A percentile compares a stretch with the other conserved stretches of the same genome.
Evolutionary conservation across 371 early-diverging fungal species (phyloP).

Genomic region (Apophysomyces ossiformis): DNA sequence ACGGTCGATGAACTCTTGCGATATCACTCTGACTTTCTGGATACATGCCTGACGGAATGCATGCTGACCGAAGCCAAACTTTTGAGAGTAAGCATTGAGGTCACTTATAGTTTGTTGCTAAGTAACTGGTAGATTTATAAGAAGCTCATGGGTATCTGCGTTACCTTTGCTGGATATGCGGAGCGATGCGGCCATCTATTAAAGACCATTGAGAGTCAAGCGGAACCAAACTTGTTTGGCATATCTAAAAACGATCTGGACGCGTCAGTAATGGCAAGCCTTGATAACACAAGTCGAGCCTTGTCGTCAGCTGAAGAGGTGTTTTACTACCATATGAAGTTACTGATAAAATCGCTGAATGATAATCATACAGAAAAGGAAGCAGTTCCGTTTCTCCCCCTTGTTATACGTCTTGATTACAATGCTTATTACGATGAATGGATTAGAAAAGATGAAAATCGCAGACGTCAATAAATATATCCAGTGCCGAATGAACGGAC

Average conservation of each 20-base stretch:
- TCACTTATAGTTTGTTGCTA: too few relatives aligned
- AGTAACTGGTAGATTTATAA: slow-evolving; percentile 61
- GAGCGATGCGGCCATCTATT: slow-evolving; percentile 51
- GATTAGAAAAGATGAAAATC: neutral
- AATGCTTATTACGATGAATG: slow-evolving; percentile 56
- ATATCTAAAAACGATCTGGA: slow-evolving; percentile 39
- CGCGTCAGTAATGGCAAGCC: slow-evolving; percentile 13
- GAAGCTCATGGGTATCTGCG: slow-evolving; percentile 70
- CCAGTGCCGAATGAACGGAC: too few relatives aligned
- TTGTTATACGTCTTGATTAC: slow-evolving; percentile 81
- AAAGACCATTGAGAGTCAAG: slow-evolving; percentile 46
- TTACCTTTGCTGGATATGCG: slow-evolving; percentile 66
- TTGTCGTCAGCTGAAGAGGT: slow-evolving; percentile 63
- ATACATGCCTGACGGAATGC: slow-evolving; percentile 88
- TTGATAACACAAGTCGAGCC: slow-evolving; percentile 39
- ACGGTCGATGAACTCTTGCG: slow-evolving; percentile 89
- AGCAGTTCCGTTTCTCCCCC: slow-evolving; percentile 71
- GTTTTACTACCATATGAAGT: slow-evolving; percentile 70
- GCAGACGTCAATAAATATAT: neutral
- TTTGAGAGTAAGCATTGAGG: slow-evolving; percentile 59
- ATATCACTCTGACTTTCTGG: slow-evolving; percentile 83
- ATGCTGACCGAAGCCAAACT: slow-evolving; percentile 86
- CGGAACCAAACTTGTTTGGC: slow-evolving; percentile 43
- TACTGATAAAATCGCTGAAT: slow-evolving; percentile 77
- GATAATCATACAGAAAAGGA: slow-evolving; percentile 73